A percentile compares a stretch with the other conserved stretches of the same genome.
Evolutionary conservation across 1,139 yeast species (phyloP).

Genomic region (Blastobotrys raffinosifermentans): DNA sequence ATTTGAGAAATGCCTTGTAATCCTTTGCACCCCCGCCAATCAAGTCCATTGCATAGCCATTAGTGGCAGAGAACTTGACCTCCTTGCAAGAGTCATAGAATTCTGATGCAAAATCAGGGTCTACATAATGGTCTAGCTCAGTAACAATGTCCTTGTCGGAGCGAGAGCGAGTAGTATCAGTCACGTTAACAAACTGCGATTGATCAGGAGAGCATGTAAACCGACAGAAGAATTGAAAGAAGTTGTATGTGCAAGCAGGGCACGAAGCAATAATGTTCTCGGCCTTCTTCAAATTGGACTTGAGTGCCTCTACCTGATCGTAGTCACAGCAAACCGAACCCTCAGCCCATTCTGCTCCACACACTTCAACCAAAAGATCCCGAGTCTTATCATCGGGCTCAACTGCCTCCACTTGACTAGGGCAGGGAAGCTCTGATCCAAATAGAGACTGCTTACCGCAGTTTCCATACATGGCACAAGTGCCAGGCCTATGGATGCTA

Average conservation of each 20-base stretch:
- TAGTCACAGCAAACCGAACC: slow-evolving; percentile 48
- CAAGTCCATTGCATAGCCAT: slow-evolving; percentile 94
- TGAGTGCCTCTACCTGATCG: slow-evolving; percentile 43
- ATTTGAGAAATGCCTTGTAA: slow-evolving; percentile 67
- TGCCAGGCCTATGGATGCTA: slow-evolving; percentile 29
- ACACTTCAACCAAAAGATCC: slow-evolving; percentile 48
- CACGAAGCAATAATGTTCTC: slow-evolving; percentile 82
- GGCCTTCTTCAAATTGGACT: slow-evolving; percentile 59
- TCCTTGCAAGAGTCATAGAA: slow-evolving; percentile 83
- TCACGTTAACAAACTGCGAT: slow-evolving; percentile 63
- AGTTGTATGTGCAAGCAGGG: slow-evolving; percentile 89
- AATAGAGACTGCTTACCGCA: slow-evolving; percentile 82
- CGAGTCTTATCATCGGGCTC: slow-evolving; percentile 43
- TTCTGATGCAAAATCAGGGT: slow-evolving; percentile 50
- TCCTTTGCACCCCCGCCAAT: slow-evolving; percentile 93
- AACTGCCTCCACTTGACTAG: slow-evolving; percentile 46
- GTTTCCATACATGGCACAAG: slow-evolving; percentile 50
- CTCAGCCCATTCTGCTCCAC: slow-evolving; percentile 63
- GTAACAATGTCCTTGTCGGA: slow-evolving; percentile 58
- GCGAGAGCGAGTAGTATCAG: slow-evolving; percentile 49
- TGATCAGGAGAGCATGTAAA: slow-evolving; percentile 91
- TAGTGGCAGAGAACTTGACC: slow-evolving; percentile 88
- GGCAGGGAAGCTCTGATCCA: slow-evolving; percentile 78
- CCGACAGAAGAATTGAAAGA: slow-evolving; percentile 76
- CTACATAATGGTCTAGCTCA: slow-evolving; percentile 62